Evolutionary conservation across 2,329 filamentous ascomycete species (phyloP).

Genomic region (Grosmannia serpens): DNA sequence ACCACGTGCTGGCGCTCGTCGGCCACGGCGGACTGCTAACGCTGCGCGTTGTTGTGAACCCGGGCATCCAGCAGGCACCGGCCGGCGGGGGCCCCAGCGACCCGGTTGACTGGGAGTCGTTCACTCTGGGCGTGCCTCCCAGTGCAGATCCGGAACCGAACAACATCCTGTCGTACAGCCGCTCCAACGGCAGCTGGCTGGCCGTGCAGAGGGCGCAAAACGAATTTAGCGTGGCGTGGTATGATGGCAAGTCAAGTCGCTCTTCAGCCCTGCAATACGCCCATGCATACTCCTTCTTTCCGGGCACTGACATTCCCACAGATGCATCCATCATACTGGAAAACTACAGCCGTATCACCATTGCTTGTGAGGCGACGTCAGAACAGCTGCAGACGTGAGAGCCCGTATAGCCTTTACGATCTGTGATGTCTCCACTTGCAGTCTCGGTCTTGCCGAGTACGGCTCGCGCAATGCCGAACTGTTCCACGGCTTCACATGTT

Average conservation of each 20-base stretch:
- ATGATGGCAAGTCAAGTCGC: conserved; percentile 20
- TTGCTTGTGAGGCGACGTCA: conserved; percentile 18
- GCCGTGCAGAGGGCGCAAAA: conserved; percentile 18
- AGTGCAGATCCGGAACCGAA: no score
- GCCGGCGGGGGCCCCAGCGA: conserved; percentile 13
- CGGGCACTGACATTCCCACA: neutral
- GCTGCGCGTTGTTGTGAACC: conserved; percentile 23
- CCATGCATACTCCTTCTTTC: conserved; percentile 1
- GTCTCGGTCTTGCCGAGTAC: neutral
- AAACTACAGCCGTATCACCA: conserved; percentile 22
- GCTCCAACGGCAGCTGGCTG: conserved; percentile 19
- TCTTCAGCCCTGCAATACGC: neutral
- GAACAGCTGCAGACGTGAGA: neutral
- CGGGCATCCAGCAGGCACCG: conserved; percentile 14
- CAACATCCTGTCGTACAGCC: conserved; percentile 10
- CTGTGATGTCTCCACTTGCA: neutral
- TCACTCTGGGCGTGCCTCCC: conserved; percentile 15
- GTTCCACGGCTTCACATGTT: neutral
- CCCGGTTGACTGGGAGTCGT: conserved; percentile 23
- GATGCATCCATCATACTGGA: conserved; percentile 17
- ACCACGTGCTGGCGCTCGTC: conserved; percentile 25
- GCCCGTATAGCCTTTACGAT: neutral
- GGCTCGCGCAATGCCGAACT: neutral
- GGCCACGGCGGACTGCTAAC: conserved; percentile 19
- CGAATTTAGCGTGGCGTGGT: conserved; percentile 24